phyloP scores from a whole-genome alignment of 345 rosid species.

The Citrus australasica region DNA sequence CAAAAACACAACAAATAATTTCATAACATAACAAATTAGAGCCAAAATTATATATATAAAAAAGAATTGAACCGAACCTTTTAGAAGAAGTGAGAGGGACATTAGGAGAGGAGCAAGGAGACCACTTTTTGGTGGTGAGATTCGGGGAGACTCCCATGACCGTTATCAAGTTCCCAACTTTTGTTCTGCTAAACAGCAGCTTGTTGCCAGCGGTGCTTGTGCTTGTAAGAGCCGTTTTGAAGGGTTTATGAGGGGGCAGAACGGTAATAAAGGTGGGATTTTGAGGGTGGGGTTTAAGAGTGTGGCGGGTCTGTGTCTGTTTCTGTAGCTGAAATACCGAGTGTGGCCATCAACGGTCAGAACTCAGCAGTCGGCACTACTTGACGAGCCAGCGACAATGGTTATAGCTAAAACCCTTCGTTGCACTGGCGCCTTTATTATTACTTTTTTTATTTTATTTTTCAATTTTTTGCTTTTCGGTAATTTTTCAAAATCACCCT shows the following conservation, averaged over 20 bases:
- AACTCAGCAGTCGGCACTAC: background rate
- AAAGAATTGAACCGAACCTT: constrained; percentile 28
- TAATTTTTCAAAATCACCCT: too few relatives aligned
- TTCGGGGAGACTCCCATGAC: constrained; percentile 66
- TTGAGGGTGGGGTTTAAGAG: background rate
- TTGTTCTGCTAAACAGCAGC: constrained; percentile 40
- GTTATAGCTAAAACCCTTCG: constrained; percentile 28
- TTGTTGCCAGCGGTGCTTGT: constrained; percentile 10
- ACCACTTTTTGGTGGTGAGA: constrained; percentile 36
- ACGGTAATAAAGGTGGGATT: background rate
- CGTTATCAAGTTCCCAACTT: constrained; percentile 30
- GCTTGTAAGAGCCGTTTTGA: constrained; percentile 11
- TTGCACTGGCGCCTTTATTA: background rate
- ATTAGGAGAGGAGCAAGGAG: constrained; percentile 27
- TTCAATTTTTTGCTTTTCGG: too few relatives aligned
- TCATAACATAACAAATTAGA: background rate
- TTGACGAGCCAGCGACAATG: background rate
- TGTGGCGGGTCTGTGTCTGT: background rate
- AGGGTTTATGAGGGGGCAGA: constrained; percentile 8
- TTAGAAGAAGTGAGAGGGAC: constrained; percentile 19
- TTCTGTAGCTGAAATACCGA: constrained; percentile 8
- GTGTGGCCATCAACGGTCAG: constrained; percentile 17
- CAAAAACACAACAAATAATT: background rate
- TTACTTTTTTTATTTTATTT: background rate
- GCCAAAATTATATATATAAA: too few relatives aligned